Evolutionary conservation across 495 filamentous ascomycete species (phyloP), one percentile per base, ranked within the genome.

Genomic region (Terfezia boudieri): DNA sequence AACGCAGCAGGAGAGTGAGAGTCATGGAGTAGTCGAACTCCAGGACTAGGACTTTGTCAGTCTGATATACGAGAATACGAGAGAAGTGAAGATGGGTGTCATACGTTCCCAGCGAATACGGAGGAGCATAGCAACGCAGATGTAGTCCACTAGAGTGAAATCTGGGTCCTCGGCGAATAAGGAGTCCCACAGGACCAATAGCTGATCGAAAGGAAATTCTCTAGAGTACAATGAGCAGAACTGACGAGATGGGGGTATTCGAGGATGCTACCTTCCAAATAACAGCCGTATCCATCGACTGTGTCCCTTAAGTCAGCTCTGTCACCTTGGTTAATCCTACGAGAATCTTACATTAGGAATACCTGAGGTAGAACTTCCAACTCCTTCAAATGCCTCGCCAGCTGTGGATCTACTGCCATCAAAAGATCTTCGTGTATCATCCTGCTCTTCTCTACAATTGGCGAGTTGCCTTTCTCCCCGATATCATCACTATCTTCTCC

Each of bases 361-460:
- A 99, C 83, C 58, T 99, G 90, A 3, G 90, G 92, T n/a, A 96
- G 67, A 57, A 99, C 79, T 51, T 95, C 88, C 38, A 94, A 80
- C 50, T 78, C 76, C 53, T 78, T 80, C 26, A 99, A 70, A 63
- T 94, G 89, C 41, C 75, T 74, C 6, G 86, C 83, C 37, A 99
- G 74, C 62, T 83, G 81, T 48, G 82, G 77, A 63, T 99, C 90
- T 12, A 84, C 73, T 51, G 77, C 78, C 59, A 76, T 76, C 52
- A 99, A 68, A 53, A 82, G 77, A 38, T 83, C 73, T 59, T 89
- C 79, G 61, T 94, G 86, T 50, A 99, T 87, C 58, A 83, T 75
- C 61, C 82, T 74, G 66, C 86, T 92, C 58, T 84, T 78, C 57
- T 79, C 76, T 4, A 99, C 80, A 59, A 99, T 96, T 16, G 83